Base-by-base conservation (phyloP, 768 basidiomycete species). In the Leucocoprinus leucothites region DNA sequence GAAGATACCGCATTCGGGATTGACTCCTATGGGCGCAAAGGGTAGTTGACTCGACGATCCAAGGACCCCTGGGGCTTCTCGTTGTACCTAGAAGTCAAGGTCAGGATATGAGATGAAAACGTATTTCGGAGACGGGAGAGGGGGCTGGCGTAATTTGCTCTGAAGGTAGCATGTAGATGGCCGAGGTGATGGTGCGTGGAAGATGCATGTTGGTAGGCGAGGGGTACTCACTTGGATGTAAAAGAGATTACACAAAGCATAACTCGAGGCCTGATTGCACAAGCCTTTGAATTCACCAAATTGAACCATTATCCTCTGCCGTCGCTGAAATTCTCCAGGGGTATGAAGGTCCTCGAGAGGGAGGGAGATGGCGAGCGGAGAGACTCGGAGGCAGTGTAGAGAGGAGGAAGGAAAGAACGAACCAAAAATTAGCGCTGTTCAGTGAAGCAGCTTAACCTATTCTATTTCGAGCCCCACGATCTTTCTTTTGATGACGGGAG, bases 201-300 rank as follows among this genome's bases (percentile, higher is more conserved):
- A n/a, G n/a, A n/a, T n/a, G n/a, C n/a, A n/a, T n/a, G n/a, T 48
- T 44, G 14, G n/a, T 42, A 40, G 44, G 19, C 42, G 61, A 58
- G 52, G n/a, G 41, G 65, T n/a, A n/a, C 74, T 62, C 22, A 88
- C 82, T 74, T 92, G 89, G 56, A 79, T 78, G 72, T 91, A 89
- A 71, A 92, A 92, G 65, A 94, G 84, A 65, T 94, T 93, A 71
- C 92, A 94, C 78, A 87, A 85, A 0, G 91, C 82, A 61, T 92
- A 85, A 21, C 85, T 86, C 1, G 87, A 85, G 8, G 78, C 77
- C 16, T 79, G 70, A 31, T 72, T 69, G 64, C 89, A 89, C 42
- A 85, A 71, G 14, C 78, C 67, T 60, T 70, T 65, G 67, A 85
- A 88, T 63, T 86, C 82, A 57, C 86, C 86, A 63, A 88, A 86